These are phyloP conservation scores for Pyrenula massariospora DNA, from an alignment of 495 filamentous ascomycete species.

Conservation along the genomic window DNA sequence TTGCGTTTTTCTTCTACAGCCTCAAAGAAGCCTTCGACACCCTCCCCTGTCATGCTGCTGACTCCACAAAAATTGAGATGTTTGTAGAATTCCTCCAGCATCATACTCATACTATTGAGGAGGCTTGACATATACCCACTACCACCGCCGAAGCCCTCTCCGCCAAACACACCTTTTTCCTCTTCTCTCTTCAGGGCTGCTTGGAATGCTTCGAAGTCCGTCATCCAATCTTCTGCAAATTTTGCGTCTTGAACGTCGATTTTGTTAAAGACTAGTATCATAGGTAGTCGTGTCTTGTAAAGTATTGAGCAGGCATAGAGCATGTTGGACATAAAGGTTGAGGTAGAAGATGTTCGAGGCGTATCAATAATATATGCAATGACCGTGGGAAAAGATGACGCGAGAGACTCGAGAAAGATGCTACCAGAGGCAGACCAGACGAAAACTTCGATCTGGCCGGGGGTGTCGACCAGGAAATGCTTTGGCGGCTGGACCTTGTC, in stretches of 20 bases:
- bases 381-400: conserved; percentile 87
- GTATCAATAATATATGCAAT: conserved; percentile 97
- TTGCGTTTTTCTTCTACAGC: conserved; percentile 75
- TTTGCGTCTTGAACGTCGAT: conserved; percentile 83
- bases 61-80: conserved; percentile 88
- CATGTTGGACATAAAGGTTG: conserved; percentile 99
- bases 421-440: conserved; percentile 91
- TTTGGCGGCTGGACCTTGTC: conserved; percentile 55
- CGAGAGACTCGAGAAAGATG: conserved; percentile 87
- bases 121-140: conserved; percentile 96
- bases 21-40: conserved; percentile 84
- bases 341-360: conserved; percentile 79
- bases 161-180: conserved; percentile 61
- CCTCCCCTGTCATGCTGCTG: conserved; percentile 83
- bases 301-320: conserved; percentile 95
- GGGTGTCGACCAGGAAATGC: conserved; percentile 86
- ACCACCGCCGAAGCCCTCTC: conserved; percentile 55
- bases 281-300: conserved; percentile 95
- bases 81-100: conserved; percentile 96
- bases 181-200: conserved; percentile 71
- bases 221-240: conserved; percentile 99
- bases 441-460: conserved; percentile 96
- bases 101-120: conserved; percentile 91
- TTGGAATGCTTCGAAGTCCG: conserved; percentile 94
- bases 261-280: conserved; percentile 99